Percentiles rank a stretch among this genome's conserved stretches.
Conservation (phyloP, 2,329 filamentous ascomycete species). For the Teratosphaeriaceae sp. region DNA sequence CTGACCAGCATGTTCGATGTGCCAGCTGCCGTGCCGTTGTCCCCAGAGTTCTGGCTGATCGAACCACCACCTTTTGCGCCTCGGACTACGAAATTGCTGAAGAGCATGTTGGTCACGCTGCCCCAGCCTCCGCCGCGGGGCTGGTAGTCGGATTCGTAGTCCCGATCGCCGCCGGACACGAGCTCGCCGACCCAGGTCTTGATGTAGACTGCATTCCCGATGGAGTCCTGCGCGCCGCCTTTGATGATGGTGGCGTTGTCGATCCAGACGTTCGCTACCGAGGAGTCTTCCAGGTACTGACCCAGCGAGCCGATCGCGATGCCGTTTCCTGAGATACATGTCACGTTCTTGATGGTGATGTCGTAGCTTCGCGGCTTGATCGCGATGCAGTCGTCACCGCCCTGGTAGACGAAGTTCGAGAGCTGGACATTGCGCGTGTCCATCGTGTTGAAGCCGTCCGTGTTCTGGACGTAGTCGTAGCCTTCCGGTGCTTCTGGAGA, state of each 20-base stretch:
- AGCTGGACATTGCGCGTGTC: conserved; percentile 45
- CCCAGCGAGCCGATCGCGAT: conserved; percentile 48
- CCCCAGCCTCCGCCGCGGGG: conserved; percentile 52
- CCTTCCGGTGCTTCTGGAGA: conserved; percentile 45
- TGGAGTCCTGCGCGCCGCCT: conserved; percentile 37
- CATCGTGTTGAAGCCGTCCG: conserved; percentile 42
- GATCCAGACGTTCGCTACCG: conserved; percentile 44
- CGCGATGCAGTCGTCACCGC: conserved; percentile 56
- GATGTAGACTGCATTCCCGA: conserved; percentile 47
- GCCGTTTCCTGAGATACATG: conserved; percentile 49
- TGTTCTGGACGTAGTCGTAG: conserved; percentile 52
- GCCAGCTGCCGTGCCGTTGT: conserved; percentile 43
- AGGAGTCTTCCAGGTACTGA: conserved; percentile 50
- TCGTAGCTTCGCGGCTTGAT: conserved; percentile 59
- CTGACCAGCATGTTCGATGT: conserved; percentile 46
- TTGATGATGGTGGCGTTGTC: conserved; percentile 41
- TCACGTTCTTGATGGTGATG: conserved; percentile 46
- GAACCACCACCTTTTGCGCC: conserved; percentile 39
- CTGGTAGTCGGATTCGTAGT: conserved; percentile 44
- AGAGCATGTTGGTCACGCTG: conserved; percentile 44
- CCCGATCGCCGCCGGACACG: conserved; percentile 42
- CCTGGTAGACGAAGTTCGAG: conserved; percentile 48
- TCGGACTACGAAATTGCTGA: conserved; percentile 45
- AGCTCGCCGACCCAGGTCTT: conserved; percentile 51
- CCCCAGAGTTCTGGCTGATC: conserved; percentile 45